Conservation (phyloP, 108 stramenopile genomes). For the Pseudonitzschia pungens region DNA sequence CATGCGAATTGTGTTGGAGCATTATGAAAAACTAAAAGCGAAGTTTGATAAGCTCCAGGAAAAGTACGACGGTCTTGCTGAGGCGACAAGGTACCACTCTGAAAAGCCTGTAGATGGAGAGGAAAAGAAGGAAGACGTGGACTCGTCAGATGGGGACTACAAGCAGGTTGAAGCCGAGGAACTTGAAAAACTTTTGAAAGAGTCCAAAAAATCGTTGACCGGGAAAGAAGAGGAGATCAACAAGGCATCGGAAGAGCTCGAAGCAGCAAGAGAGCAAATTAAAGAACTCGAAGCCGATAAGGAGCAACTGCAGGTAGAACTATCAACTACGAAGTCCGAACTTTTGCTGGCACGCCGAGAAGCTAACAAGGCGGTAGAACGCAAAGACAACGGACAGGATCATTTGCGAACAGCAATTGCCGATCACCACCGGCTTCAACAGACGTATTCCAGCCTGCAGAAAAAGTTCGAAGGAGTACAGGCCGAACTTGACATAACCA, state of each 20-base stretch:
- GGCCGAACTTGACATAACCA: constrained; percentile 21
- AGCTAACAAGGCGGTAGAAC: constrained; percentile 22
- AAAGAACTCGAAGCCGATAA: constrained; percentile 24
- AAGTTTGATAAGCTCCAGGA: constrained; percentile 2
- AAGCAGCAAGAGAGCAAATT: constrained; percentile 18
- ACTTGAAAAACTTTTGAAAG: constrained; percentile 3
- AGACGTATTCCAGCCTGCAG: constrained; percentile 9
- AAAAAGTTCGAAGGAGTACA: not conserved
- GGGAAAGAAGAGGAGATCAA: constrained; percentile 28
- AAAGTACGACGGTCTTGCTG: not conserved
- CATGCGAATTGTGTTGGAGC: constrained; percentile 21
- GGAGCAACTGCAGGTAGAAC: not conserved
- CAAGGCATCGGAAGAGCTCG: constrained; percentile 14
- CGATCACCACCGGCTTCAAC: constrained; percentile 22
- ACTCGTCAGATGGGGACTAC: not conserved
- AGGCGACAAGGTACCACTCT: not conserved
- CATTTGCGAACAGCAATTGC: constrained; percentile 26
- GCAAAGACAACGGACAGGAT: constrained; percentile 10
- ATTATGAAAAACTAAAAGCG: constrained; percentile 27
- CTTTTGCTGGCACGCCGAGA: constrained; percentile 24
- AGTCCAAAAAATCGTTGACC: constrained; percentile 16
- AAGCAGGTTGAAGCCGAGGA: constrained; percentile 8
- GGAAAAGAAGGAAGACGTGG: constrained; percentile 7
- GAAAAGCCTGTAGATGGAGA: not conserved
- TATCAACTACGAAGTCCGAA: constrained; percentile 13